Conservation (phyloP, 2,329 filamentous ascomycete genomes). For the Phaeoacremonium minimum region DNA sequence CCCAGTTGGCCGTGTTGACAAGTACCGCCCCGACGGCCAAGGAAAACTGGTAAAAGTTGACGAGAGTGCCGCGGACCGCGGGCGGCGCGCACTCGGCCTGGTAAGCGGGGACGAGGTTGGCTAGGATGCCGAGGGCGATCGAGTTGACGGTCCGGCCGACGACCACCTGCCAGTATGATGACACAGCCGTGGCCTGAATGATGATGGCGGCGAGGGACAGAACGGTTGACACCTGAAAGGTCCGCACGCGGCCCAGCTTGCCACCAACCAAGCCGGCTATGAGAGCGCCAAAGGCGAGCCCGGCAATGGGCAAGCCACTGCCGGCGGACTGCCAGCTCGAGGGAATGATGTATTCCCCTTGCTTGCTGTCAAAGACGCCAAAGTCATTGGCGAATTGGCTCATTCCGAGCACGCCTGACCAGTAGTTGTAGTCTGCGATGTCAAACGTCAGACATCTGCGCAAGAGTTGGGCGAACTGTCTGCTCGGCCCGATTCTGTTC, state of each 20-base stretch:
- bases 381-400: background rate
- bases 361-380: background rate
- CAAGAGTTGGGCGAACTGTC: background rate
- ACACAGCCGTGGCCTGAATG: background rate
- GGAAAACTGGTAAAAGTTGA: slow-evolving; percentile 14
- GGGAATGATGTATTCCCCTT: background rate
- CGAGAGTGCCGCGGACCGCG: slow-evolving; percentile 9
- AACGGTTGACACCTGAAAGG: background rate
- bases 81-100: slow-evolving; percentile 7
- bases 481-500: no score
- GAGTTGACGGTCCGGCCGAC: slow-evolving; percentile 17
- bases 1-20: slow-evolving; percentile 9
- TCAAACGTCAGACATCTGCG: background rate
- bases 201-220: background rate
- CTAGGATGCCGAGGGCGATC: slow-evolving; percentile 11
- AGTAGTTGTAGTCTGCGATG: background rate
- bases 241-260: background rate
- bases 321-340: background rate
- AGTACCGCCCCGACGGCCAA: slow-evolving; percentile 10
- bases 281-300: background rate
- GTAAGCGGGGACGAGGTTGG: slow-evolving; percentile 10
- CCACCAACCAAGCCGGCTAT: background rate
- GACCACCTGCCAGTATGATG: slow-evolving; percentile 17
- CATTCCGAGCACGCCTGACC: background rate
- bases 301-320: background rate